Evolutionary conservation across 208 protist genomes (phyloP).

Genomic region (Trypanosomatidae sp.): DNA sequence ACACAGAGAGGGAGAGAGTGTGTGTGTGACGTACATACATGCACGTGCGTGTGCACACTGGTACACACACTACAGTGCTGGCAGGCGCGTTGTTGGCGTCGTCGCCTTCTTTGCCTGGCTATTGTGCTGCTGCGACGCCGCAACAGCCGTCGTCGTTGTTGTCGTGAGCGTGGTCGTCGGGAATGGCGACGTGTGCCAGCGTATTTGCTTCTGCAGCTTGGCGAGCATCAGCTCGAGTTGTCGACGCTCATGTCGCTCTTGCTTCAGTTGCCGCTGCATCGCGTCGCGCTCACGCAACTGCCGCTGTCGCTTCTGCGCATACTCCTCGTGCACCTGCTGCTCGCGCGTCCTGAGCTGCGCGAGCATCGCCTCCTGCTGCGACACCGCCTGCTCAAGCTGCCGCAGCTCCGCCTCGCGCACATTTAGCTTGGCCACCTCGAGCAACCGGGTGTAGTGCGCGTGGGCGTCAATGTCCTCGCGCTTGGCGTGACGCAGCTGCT

Average conservation of each 20-base stretch:
- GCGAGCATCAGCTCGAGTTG: constrained; percentile 29
- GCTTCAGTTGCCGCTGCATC: constrained; percentile 7
- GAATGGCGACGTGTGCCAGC: too few species aligned
- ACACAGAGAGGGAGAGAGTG: too few species aligned
- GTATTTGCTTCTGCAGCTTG: constrained; percentile 24
- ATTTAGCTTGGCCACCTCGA: constrained; percentile 36
- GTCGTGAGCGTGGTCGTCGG: too few species aligned
- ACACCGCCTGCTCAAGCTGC: constrained; percentile 11
- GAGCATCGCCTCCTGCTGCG: constrained; percentile 16
- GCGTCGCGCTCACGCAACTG: constrained; percentile 32
- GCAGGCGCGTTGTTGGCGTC: too few species aligned
- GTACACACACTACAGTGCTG: too few species aligned
- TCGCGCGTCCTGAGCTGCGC: constrained; percentile 8
- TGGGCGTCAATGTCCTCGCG: constrained; percentile 44
- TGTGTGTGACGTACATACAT: too few species aligned
- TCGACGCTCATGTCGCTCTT: constrained; percentile 24
- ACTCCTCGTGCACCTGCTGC: constrained; percentile 4
- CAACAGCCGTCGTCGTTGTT: too few species aligned
- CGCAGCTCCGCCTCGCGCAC: constrained; percentile 36
- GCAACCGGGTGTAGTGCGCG: constrained; percentile 28
- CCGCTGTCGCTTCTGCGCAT: too few species aligned
- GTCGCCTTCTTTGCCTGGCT: too few species aligned
- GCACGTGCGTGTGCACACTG: too few species aligned
- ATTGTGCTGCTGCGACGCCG: too few species aligned
- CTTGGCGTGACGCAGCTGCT: constrained; percentile 24